Evolutionary conservation across 2,329 filamentous ascomycete genomes (phyloP).

Genomic region (Neonectria punicea): DNA sequence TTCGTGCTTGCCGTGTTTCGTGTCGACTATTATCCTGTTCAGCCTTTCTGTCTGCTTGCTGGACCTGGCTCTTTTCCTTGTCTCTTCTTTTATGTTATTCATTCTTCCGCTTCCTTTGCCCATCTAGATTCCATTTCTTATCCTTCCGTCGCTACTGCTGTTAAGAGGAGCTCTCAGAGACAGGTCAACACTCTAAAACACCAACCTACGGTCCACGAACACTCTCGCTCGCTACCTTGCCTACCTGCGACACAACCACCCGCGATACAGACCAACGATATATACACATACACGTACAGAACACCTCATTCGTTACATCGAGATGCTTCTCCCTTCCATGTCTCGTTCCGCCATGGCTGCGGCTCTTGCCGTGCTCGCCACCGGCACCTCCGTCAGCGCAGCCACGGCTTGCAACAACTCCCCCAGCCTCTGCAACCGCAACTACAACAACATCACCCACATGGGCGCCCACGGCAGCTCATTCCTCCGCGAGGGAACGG

Average conservation of each 20-base stretch:
- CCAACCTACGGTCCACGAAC: neutral
- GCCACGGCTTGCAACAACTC: slow-evolving; percentile 81
- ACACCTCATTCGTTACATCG: slow-evolving; percentile 13
- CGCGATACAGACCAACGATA: neutral
- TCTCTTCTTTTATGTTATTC: neutral
- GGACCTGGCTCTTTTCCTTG: neutral
- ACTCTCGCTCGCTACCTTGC: neutral
- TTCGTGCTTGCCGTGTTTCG: slow-evolving; percentile 16
- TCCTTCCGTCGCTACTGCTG: slow-evolving; percentile 5
- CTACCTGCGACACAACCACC: too few relatives aligned
- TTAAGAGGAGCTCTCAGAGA: neutral
- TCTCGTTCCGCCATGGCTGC: slow-evolving; percentile 30
- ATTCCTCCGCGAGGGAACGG: slow-evolving; percentile 73
- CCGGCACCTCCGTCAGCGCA: slow-evolving; percentile 37
- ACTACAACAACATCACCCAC: slow-evolving; percentile 81
- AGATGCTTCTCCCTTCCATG: slow-evolving; percentile 39
- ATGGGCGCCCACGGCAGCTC: slow-evolving; percentile 81
- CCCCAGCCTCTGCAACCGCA: slow-evolving; percentile 73
- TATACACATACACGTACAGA: slow-evolving; percentile 1
- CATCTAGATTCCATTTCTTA: neutral
- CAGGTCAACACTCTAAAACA: neutral
- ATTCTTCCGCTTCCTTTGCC: slow-evolving; percentile 4
- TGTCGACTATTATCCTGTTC: slow-evolving; percentile 17
- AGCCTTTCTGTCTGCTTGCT: neutral
- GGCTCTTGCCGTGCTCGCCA: slow-evolving; percentile 36